phyloP scores from a whole-genome alignment of 164 flowering plant genomes.

The Tinospora cordifolia region DNA sequence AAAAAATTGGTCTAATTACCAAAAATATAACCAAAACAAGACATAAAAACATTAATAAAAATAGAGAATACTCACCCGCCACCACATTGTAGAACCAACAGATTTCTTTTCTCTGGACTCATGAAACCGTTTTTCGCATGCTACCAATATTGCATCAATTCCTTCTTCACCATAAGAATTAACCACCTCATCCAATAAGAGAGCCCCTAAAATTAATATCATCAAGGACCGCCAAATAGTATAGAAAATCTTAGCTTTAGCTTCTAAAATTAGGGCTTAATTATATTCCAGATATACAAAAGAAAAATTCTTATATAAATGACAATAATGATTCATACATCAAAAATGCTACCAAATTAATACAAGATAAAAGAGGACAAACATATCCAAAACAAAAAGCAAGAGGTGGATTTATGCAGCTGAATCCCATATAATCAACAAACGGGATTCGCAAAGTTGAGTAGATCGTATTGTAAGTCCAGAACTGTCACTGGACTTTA shows the following conservation, averaged over 20 bases:
- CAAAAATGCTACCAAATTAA: not conserved
- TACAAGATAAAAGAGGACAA: constrained; percentile 1
- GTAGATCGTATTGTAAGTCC: no score
- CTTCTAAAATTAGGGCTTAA: not conserved
- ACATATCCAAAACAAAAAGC: not conserved
- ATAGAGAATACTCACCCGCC: constrained; percentile 59
- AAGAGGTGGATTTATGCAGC: no score
- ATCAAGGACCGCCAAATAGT: not conserved
- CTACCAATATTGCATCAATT: constrained; percentile 53
- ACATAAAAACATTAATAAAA: no score
- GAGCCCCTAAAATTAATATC: constrained; percentile 43
- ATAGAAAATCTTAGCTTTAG: not conserved
- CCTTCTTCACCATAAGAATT: constrained; percentile 49
- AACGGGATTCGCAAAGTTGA: no score
- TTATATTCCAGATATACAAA: not conserved
- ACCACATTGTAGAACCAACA: constrained; percentile 68
- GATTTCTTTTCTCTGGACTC: constrained; percentile 72
- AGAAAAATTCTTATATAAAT: not conserved
- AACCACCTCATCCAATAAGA: constrained; percentile 74
- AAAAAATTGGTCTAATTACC: no score
- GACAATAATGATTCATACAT: not conserved
- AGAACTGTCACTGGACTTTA: no score
- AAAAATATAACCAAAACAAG: no score
- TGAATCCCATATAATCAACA: no score
- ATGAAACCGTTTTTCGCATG: constrained; percentile 42